Conservation (phyloP, 768 basidiomycete genomes). For the Pleurotus eryngii region DNA sequence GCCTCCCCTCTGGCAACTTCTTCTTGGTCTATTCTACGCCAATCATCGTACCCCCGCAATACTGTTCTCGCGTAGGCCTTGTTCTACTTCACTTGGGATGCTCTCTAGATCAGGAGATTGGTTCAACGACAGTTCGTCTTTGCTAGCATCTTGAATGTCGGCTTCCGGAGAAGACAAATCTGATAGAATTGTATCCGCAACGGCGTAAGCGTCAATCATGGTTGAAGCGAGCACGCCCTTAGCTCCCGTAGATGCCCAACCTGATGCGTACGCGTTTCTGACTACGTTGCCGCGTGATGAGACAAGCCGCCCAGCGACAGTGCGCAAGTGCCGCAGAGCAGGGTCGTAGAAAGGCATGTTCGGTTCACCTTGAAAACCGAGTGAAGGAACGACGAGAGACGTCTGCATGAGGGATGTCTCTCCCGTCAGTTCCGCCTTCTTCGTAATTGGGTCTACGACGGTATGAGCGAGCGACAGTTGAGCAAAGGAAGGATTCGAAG, state of each 20-base stretch:
- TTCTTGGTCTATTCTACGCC: conserved; percentile 71
- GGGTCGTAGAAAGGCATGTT: conserved; percentile 57
- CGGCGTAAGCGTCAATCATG: conserved; percentile 87
- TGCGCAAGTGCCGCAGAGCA: conserved; percentile 52
- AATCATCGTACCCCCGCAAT: conserved; percentile 69
- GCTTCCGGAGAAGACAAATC: conserved; percentile 37
- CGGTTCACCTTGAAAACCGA: conserved; percentile 81
- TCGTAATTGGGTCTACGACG: conserved; percentile 43
- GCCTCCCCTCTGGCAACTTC: conserved; percentile 59
- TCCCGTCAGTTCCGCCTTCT: conserved; percentile 53
- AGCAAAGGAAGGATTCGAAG: conserved; percentile 13
- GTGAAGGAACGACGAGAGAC: conserved; percentile 80
- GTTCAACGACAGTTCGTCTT: conserved; percentile 29
- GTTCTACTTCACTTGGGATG: conserved; percentile 45
- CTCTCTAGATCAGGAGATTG: conserved; percentile 34
- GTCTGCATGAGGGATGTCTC: conserved; percentile 51
- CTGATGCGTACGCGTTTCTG: conserved; percentile 80
- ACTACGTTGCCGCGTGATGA: conserved; percentile 32
- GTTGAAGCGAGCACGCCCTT: conserved; percentile 89
- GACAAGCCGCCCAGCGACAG: conserved; percentile 46
- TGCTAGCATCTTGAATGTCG: conserved; percentile 6
- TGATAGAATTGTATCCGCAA: conserved; percentile 65
- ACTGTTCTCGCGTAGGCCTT: conserved; percentile 32
- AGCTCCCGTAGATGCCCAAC: conserved; percentile 92
- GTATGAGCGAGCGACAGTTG: conserved; percentile 63